Conservation (phyloP, 176 grass and related monocot species). For the Juncus inflexus region DNA sequence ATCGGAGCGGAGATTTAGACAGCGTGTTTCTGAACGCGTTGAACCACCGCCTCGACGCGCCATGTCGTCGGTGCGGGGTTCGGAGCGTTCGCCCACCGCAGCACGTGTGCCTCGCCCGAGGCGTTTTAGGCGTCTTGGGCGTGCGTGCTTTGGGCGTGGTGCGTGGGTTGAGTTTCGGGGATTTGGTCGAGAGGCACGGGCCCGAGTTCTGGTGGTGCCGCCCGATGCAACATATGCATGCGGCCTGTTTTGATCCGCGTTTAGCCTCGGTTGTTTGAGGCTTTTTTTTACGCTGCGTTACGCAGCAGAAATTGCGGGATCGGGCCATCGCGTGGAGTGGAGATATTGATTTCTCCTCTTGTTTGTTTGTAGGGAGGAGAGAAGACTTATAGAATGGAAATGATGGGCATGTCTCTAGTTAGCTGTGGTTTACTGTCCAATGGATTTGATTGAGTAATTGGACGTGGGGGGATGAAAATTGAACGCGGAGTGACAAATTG, state of each 20-base stretch:
- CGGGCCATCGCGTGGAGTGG: constrained; percentile 29
- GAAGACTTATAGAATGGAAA: constrained; percentile 33
- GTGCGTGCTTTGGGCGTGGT: constrained; percentile 36
- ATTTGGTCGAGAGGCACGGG: neutral
- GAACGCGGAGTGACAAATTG: constrained; percentile 6
- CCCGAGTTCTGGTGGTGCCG: constrained; percentile 41
- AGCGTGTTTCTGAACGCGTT: constrained; percentile 27
- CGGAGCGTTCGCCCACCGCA: constrained; percentile 20
- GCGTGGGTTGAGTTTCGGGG: constrained; percentile 32
- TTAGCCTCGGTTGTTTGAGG: neutral
- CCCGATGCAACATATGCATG: constrained; percentile 75
- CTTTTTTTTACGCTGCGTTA: constrained; percentile 32
- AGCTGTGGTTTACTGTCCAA: constrained; percentile 27
- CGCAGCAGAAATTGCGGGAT: constrained; percentile 38
- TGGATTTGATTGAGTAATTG: neutral
- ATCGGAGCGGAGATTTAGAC: constrained; percentile 24
- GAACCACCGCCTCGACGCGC: constrained; percentile 37
- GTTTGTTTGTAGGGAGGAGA: constrained; percentile 8
- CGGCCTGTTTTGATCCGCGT: constrained; percentile 30
- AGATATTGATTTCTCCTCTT: neutral
- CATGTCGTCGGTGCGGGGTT: constrained; percentile 22
- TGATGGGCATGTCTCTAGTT: constrained; percentile 27
- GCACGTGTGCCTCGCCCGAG: constrained; percentile 33
- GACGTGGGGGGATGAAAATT: constrained; percentile 48
- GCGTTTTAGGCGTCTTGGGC: constrained; percentile 48